These are phyloP conservation scores for Scheffersomyces cryptocercus DNA, from an alignment of 1,139 yeast genomes.

Conservation along the genomic window DNA sequence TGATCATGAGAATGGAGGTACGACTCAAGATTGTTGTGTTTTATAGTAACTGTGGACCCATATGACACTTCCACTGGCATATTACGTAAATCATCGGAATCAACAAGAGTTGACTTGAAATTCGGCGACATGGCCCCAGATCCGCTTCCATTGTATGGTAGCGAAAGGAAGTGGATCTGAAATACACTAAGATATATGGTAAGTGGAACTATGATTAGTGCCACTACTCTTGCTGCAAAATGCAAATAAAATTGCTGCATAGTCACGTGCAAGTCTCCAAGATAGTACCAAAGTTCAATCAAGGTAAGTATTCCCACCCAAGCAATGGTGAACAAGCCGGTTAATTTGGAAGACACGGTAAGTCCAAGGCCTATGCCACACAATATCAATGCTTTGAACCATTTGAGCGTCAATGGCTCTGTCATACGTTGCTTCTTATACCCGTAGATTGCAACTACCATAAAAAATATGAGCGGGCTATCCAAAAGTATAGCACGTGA, in stretches of 20 bases:
- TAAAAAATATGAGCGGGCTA: conserved; percentile 48
- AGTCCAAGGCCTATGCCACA: conserved; percentile 58
- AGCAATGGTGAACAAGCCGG: conserved; percentile 52
- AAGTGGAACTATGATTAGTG: conserved; percentile 49
- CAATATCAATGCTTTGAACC: conserved; percentile 45
- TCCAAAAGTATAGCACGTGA: conserved; percentile 54
- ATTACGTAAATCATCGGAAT: conserved; percentile 35
- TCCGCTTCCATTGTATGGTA: conserved; percentile 53
- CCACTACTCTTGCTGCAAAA: conserved; percentile 27
- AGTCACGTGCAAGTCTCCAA: conserved; percentile 56
- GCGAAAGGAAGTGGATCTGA: conserved; percentile 48
- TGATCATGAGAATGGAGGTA: conserved; percentile 69
- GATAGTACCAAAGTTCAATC: conserved; percentile 52
- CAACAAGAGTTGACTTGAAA: conserved; percentile 55
- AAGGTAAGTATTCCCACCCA: conserved; percentile 51
- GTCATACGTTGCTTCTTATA: conserved; percentile 42
- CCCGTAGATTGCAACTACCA: conserved; percentile 43
- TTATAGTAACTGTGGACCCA: conserved; percentile 67
- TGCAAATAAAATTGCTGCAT: conserved; percentile 31
- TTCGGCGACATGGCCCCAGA: conserved; percentile 53
- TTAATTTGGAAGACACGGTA: conserved; percentile 50
- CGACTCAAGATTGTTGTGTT: conserved; percentile 62
- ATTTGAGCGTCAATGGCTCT: conserved; percentile 36
- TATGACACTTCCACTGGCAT: conserved; percentile 54
- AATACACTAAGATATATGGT: conserved; percentile 50